Evolutionary conservation across 805 yeast genomes (phyloP), one percentile per base, ranked within the genome.

Genomic region (Candida pseudofarinosa): DNA sequence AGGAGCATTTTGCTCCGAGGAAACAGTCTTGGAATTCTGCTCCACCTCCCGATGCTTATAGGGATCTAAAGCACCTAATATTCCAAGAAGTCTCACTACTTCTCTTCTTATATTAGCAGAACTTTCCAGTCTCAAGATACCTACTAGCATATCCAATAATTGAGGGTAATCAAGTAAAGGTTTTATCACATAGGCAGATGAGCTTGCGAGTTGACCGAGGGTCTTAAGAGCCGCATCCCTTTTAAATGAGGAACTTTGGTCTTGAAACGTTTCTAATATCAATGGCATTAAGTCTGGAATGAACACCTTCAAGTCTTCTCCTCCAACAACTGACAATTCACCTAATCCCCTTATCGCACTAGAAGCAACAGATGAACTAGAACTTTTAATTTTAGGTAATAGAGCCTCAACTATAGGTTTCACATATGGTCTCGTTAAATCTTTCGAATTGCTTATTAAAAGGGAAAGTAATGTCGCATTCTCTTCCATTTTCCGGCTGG

Each of bases 21-120:
- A 69, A 4, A 65, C 65, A 35, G 51, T 71, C 54, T 76, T 80
- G 0, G 84, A 76, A 1, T 73, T 74, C 44, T 87, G 82, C 58
- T 90, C 98, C 7, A 90, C 87, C 53, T 88, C 96, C 43, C 96
- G 80, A 52, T 89, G 95, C 57, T 88, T 90, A 59, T 91, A 93
- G 1, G 99, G 99, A 63, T 93, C 99, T 38, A 93, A 69, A 0
- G 99, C 99, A 49, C 99, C 99, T 34, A 93, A 68, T 28, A 90
- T 89, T 57, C 99, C 99, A 43, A 93, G 69, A 18, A 93, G 65
- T 49, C 91, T 76, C 1, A 93, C 96, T 0, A 97, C 85, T 59
- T 93, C 98, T 44, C 96, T 71, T 55, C 93, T 79, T 5, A 88
- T 81, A 3, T 77, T 67, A 2, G 83, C 77, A 0, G 95, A 79